phyloP scores from a whole-genome alignment of 495 filamentous ascomycete species.

The Aspergillus steynii region DNA sequence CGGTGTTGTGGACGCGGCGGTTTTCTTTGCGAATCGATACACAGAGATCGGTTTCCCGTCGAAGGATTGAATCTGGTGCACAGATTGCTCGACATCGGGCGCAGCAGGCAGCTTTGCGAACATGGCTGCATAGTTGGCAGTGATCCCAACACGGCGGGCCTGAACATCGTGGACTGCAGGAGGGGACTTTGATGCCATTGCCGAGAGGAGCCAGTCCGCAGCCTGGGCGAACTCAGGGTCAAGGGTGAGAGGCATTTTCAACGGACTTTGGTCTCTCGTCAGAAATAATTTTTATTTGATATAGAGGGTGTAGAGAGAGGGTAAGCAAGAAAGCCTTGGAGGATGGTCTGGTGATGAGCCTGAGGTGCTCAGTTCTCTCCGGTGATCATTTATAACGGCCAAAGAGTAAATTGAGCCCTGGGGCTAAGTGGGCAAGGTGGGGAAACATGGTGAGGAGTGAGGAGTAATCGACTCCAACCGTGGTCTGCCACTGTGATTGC shows the following conservation, averaged over 20 bases:
- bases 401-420: background rate
- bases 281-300: background rate
- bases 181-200: background rate
- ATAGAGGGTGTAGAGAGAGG: background rate
- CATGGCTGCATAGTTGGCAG: conserved; percentile 10
- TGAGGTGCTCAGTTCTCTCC: background rate
- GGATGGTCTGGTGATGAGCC: background rate
- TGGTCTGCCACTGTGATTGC: background rate
- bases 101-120: conserved; percentile 10
- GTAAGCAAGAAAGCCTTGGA: background rate
- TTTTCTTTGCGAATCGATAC: conserved; percentile 14
- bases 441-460: background rate
- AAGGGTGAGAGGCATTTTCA: conserved; percentile 19
- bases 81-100: conserved; percentile 16
- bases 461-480: background rate
- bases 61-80: conserved; percentile 17
- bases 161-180: conserved; percentile 12
- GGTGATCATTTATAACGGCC: background rate
- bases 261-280: background rate
- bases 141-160: conserved; percentile 4
- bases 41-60: conserved; percentile 18
- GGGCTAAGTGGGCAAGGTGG: background rate
- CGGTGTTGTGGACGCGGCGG: conserved; percentile 2
- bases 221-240: conserved; percentile 16
- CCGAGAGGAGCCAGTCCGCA: conserved; percentile 9